A percentile compares a stretch with the other conserved stretches of the same genome.
Conservation (phyloP, 129 eudicot genomes). For the Smallanthus sonchifolius region DNA sequence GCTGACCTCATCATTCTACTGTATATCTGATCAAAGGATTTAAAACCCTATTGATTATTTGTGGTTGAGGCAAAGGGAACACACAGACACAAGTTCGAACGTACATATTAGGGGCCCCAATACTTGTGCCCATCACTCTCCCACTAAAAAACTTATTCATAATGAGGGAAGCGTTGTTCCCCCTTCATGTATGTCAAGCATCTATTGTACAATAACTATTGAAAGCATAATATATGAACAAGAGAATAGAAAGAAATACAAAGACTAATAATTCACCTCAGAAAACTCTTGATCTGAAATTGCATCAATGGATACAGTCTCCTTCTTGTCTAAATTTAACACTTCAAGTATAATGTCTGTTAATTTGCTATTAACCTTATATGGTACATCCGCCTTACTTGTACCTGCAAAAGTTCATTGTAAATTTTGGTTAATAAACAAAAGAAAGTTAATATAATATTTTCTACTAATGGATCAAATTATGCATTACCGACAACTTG, state of each 20-base stretch:
- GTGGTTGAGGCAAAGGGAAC: background rate
- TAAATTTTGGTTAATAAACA: conserved; percentile 9
- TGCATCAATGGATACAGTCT: conserved; percentile 59
- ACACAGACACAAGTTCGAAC: background rate
- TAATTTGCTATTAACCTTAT: conserved; percentile 48
- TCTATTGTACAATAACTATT: background rate
- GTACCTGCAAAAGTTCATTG: conserved; percentile 53
- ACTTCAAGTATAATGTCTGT: conserved; percentile 74
- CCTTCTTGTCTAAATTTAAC: conserved; percentile 83
- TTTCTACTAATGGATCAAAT: background rate
- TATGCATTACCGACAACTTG: conserved; percentile 74
- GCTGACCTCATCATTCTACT: background rate
- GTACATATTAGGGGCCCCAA: background rate
- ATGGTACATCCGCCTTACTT: conserved; percentile 54
- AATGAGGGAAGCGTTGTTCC: background rate
- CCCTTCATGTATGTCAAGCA: background rate
- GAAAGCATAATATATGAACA: background rate
- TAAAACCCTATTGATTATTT: background rate
- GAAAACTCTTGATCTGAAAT: conserved; percentile 84
- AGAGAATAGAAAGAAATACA: background rate
- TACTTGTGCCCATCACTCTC: background rate
- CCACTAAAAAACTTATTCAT: background rate
- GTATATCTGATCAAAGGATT: background rate
- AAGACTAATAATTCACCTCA: conserved; percentile 47
- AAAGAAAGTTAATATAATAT: conserved; percentile 1